These are phyloP conservation scores for Mycena amicta DNA, from an alignment of 768 basidiomycete genomes.

Conservation along the genomic window DNA sequence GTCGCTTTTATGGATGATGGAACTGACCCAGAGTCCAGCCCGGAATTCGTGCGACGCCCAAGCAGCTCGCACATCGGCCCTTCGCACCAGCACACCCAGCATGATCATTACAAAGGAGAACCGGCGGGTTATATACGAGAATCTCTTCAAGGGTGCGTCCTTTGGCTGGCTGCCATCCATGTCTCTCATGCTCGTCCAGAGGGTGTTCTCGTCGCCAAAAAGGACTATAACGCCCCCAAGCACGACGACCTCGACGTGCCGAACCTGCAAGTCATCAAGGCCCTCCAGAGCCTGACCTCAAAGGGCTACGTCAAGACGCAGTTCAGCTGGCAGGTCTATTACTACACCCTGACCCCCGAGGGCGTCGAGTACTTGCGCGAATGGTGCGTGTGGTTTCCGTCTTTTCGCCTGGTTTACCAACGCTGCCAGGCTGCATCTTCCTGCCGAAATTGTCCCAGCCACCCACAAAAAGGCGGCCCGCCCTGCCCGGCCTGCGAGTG, in stretches of 20 bases:
- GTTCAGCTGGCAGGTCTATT: constrained; percentile 99
- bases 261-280: constrained; percentile 73
- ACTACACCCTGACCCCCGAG: constrained; percentile 95
- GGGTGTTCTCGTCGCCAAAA: constrained; percentile 99
- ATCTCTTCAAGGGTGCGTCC: constrained; percentile 95
- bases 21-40: background rate
- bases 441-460: constrained; percentile 91
- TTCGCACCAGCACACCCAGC: constrained; percentile 38
- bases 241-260: constrained; percentile 87
- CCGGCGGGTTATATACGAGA: constrained; percentile 96
- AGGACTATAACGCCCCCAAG: constrained; percentile 97
- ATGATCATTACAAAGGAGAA: constrained; percentile 99
- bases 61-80: constrained; percentile 17
- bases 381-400: constrained; percentile 47
- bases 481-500: constrained; percentile 77
- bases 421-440: constrained; percentile 85
- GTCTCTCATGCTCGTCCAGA: constrained; percentile 47
- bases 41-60: constrained; percentile 16
- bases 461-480: constrained; percentile 98
- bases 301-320: constrained; percentile 96
- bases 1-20: background rate
- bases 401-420: background rate
- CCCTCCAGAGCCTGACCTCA: constrained; percentile 68
- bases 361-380: constrained; percentile 97
- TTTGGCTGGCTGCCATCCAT: background rate